These are phyloP conservation scores for Eucalyptus globulus DNA, from an alignment of 345 rosid genomes.

Conservation along the genomic window DNA sequence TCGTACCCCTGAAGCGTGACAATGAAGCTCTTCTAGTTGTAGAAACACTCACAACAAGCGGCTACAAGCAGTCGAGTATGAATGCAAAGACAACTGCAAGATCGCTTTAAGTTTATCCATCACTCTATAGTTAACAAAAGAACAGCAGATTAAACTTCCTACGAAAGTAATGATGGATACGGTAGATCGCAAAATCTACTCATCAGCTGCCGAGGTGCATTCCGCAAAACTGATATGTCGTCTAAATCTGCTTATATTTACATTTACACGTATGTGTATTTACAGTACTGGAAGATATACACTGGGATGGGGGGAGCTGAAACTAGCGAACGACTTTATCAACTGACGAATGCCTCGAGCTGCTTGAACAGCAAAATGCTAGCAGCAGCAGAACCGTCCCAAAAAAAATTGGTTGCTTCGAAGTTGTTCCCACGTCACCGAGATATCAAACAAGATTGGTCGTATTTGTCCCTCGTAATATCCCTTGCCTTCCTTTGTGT, in stretches of 20 bases:
- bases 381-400: neutral
- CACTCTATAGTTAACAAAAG: neutral
- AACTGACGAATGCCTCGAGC: neutral
- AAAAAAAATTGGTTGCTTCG: neutral
- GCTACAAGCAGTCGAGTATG: neutral
- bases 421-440: neutral
- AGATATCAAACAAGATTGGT: neutral
- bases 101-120: neutral
- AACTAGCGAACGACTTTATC: neutral
- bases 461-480: neutral
- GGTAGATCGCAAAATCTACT: neutral
- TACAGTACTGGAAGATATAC: slow-evolving; percentile 6
- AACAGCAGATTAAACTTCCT: neutral
- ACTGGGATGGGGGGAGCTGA: neutral
- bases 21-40: neutral
- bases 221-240: neutral
- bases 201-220: neutral
- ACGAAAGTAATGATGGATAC: neutral
- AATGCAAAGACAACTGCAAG: neutral
- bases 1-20: neutral
- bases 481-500: neutral
- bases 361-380: neutral
- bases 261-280: slow-evolving; percentile 20
- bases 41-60: neutral
- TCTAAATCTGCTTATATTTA: neutral